A percentile compares a stretch with the other conserved stretches of the same genome.
phyloP scores from a whole-genome alignment of 1,284 basidiomycete genomes.

The Ustilago esculenta region DNA sequence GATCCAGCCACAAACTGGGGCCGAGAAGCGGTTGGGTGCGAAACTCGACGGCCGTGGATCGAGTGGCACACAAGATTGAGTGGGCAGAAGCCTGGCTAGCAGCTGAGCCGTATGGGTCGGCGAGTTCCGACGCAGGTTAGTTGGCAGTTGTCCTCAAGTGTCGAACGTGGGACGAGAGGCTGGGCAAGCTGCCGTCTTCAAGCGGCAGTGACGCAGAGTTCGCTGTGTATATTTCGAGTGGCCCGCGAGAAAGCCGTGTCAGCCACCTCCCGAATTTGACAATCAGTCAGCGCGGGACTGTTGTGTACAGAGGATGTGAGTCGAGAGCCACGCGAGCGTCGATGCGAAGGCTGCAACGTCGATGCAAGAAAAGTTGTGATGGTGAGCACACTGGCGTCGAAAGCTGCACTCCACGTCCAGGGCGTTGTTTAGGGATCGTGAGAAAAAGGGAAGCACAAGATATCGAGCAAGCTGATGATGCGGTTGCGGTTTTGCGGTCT shows the following conservation, averaged over 20 bases:
- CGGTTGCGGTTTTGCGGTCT: neutral
- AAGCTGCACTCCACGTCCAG: too few relatives aligned
- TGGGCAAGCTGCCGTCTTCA: neutral
- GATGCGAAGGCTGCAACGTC: constrained; percentile 1
- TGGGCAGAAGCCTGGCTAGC: too few relatives aligned
- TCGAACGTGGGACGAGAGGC: too few relatives aligned
- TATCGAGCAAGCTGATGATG: neutral
- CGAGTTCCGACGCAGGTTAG: constrained; percentile 2
- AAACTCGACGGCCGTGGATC: neutral
- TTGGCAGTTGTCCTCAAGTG: neutral
- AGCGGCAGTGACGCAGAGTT: neutral
- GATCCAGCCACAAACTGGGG: neutral
- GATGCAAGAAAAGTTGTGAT: neutral
- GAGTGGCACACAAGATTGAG: too few relatives aligned
- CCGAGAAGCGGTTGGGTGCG: neutral
- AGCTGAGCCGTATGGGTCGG: too few relatives aligned
- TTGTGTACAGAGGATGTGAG: constrained; percentile 3
- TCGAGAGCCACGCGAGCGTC: neutral
- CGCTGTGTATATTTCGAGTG: too few relatives aligned
- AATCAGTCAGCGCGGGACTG: constrained; percentile 34
- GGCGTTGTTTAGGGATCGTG: neutral
- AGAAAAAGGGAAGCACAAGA: neutral
- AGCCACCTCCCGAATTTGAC: constrained; percentile 3
- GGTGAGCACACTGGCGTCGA: neutral
- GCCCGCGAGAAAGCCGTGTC: too few relatives aligned